Percentiles rank a stretch among this genome's conserved stretches.
phyloP scores from a whole-genome alignment of 768 basidiomycete genomes.

The Saitozyma sp. region DNA sequence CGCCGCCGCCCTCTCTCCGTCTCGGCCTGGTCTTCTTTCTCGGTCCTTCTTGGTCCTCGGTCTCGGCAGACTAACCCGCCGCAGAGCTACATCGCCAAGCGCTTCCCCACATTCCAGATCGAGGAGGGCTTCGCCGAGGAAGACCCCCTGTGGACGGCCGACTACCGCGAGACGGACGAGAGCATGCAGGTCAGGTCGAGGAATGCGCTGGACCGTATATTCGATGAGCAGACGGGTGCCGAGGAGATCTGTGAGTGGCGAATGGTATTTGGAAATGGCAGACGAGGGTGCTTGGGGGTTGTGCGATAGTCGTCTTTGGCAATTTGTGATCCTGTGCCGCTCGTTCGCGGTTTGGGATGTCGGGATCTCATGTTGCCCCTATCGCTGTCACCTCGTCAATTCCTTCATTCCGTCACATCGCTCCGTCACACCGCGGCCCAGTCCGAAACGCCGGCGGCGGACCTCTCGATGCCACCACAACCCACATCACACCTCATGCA shows the following conservation, averaged over 20 bases:
- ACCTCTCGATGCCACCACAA: too few relatives aligned
- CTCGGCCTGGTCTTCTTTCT: not conserved
- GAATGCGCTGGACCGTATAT: constrained; percentile 42
- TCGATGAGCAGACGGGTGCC: constrained; percentile 29
- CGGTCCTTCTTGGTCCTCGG: not conserved
- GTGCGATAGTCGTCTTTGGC: too few relatives aligned
- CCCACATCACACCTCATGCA: too few relatives aligned
- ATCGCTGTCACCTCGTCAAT: too few relatives aligned
- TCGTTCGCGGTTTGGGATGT: too few relatives aligned
- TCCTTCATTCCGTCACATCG: too few relatives aligned
- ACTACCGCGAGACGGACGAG: constrained; percentile 44
- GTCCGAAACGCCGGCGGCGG: too few relatives aligned
- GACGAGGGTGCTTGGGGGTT: not conserved
- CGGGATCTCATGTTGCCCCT: too few relatives aligned
- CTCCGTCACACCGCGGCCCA: too few relatives aligned
- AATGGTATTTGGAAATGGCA: not conserved
- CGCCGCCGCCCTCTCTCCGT: not conserved
- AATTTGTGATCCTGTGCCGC: too few relatives aligned
- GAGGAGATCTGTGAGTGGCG: constrained; percentile 43
- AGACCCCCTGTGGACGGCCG: constrained; percentile 47
- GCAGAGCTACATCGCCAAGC: constrained; percentile 34
- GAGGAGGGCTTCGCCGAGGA: constrained; percentile 45
- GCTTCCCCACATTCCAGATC: constrained; percentile 44
- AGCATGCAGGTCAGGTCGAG: constrained; percentile 41
- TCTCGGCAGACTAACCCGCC: not conserved